Evolutionary conservation across 2,329 filamentous ascomycete genomes (phyloP).

Genomic region (Tympanopsis confertula): DNA sequence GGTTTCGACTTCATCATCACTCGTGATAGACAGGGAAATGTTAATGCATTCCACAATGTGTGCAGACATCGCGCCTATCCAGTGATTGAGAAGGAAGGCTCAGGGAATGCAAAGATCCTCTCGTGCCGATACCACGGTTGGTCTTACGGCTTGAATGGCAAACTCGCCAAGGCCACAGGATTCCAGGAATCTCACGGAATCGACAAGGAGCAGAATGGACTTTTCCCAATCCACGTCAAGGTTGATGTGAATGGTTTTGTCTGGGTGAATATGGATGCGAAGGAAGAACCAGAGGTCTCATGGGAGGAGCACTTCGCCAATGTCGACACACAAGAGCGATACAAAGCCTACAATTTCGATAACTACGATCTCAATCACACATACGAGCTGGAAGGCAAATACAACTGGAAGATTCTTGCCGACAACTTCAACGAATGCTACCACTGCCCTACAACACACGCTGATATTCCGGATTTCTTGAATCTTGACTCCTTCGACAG

Average conservation of each 20-base stretch:
- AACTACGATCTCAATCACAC: slow-evolving; percentile 28
- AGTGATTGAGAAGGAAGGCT: slow-evolving; percentile 23
- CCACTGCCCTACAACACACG: slow-evolving; percentile 33
- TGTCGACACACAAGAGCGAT: slow-evolving; percentile 18
- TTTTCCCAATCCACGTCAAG: slow-evolving; percentile 27
- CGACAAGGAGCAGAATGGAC: slow-evolving; percentile 27
- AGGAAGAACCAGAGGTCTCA: slow-evolving; percentile 14
- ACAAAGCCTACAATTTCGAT: slow-evolving; percentile 18
- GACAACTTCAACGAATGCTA: slow-evolving; percentile 41
- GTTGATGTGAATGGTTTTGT: slow-evolving; percentile 26
- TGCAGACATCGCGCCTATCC: slow-evolving; percentile 36
- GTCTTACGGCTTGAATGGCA: slow-evolving; percentile 32
- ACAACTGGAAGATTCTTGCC: slow-evolving; percentile 30
- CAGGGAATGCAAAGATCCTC: slow-evolving; percentile 28
- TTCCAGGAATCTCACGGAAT: slow-evolving; percentile 31
- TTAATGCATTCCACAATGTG: slow-evolving; percentile 36
- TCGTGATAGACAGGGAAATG: slow-evolving; percentile 23
- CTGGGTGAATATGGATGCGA: slow-evolving; percentile 28
- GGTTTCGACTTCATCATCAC: slow-evolving; percentile 30
- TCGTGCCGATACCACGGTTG: slow-evolving; percentile 36
- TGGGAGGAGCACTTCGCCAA: slow-evolving; percentile 25
- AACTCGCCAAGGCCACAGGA: slow-evolving; percentile 33
- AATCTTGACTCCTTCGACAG: slow-evolving; percentile 15
- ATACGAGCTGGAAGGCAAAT: slow-evolving; percentile 23
- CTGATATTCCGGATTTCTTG: slow-evolving; percentile 28